phyloP scores from a whole-genome alignment of 73 alveolate species.

The Symbiodinium natans region DNA sequence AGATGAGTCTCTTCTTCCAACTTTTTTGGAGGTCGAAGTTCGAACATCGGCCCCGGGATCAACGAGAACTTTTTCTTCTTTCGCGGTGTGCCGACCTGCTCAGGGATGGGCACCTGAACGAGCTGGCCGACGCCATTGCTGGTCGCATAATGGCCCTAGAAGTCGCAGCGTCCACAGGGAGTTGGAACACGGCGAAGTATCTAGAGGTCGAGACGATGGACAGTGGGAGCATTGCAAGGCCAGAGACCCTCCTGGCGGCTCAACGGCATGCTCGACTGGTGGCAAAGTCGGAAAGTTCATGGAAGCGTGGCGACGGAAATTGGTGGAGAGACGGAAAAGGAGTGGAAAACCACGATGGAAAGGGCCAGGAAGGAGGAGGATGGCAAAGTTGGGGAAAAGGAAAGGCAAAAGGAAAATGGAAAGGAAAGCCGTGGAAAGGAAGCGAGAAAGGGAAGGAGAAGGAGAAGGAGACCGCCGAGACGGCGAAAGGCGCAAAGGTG shows the following conservation, averaged over 20 bases:
- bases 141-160: slow-evolving; percentile 15
- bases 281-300: not conserved
- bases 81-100: not conserved
- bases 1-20: not conserved
- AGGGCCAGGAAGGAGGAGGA: not conserved
- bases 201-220: not conserved
- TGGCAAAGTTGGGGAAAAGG: not conserved
- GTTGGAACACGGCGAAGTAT: slow-evolving; percentile 1
- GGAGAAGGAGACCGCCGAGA: not conserved
- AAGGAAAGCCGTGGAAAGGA: not conserved
- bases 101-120: not conserved
- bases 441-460: too few relatives aligned
- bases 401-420: not conserved
- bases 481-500: not conserved
- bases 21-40: not conserved
- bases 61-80: not conserved
- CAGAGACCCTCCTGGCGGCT: not conserved
- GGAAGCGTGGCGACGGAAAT: not conserved
- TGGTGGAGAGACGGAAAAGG: not conserved
- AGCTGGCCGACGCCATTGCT: not conserved
- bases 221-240: not conserved
- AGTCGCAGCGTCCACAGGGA: slow-evolving; percentile 7
- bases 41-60: not conserved
- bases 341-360: not conserved
- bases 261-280: not conserved